A percentile compares a stretch with the other conserved stretches of the same genome.
These are phyloP conservation scores for Onygena corvina DNA, from an alignment of 2,329 filamentous ascomycete species.

Conservation along the genomic window DNA sequence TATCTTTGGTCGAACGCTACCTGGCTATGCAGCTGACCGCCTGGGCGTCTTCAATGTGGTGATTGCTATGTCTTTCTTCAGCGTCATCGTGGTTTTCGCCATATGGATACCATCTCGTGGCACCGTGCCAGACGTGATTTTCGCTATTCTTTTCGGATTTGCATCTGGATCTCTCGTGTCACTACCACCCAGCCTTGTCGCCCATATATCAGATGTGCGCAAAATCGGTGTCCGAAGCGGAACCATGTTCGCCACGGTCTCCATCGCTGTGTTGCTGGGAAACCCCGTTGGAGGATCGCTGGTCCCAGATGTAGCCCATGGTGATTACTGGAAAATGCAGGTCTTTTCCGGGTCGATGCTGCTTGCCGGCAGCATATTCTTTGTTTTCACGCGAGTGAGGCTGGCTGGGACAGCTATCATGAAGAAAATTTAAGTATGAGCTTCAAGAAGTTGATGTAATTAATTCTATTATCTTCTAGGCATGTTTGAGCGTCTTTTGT, in stretches of 20 bases:
- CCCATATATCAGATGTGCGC: conserved; percentile 57
- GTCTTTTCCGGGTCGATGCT: conserved; percentile 51
- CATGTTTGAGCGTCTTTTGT: not conserved
- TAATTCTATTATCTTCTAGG: not conserved
- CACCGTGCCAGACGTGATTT: conserved; percentile 45
- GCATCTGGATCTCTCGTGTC: conserved; percentile 54
- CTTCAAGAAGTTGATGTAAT: not conserved
- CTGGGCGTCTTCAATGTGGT: conserved; percentile 45
- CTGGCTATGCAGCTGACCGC: conserved; percentile 43
- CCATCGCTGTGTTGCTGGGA: conserved; percentile 54
- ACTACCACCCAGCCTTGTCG: conserved; percentile 51
- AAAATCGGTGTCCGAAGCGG: conserved; percentile 60
- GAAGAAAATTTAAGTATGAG: conserved; percentile 21
- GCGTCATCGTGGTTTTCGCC: conserved; percentile 39
- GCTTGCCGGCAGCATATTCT: conserved; percentile 32
- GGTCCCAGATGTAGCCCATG: conserved; percentile 38
- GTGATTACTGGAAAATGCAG: conserved; percentile 48
- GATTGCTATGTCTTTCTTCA: conserved; percentile 37
- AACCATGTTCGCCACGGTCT: conserved; percentile 48
- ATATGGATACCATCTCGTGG: conserved; percentile 43
- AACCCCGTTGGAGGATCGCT: conserved; percentile 57
- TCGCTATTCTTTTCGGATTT: conserved; percentile 58
- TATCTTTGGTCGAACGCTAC: conserved; percentile 46
- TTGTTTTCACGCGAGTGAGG: conserved; percentile 28
- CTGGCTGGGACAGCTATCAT: conserved; percentile 22